Evolutionary conservation across 768 basidiomycete species (phyloP).

Genomic region (Antrodiella citrinella): DNA sequence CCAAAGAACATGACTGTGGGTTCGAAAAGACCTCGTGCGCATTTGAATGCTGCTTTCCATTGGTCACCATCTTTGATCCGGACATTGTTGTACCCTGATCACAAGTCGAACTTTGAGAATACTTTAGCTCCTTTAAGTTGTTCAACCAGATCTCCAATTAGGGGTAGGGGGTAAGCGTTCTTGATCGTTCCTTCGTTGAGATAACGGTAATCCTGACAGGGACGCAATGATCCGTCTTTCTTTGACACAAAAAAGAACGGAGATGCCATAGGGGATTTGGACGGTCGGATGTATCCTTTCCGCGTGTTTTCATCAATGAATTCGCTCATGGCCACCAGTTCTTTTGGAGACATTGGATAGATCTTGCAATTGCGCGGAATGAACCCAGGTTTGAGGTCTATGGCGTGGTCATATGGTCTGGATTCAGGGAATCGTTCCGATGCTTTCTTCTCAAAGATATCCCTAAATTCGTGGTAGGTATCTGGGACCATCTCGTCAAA

Average conservation of each 20-base stretch:
- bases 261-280: constrained; percentile 12
- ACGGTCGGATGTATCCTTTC: constrained; percentile 14
- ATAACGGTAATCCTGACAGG: constrained; percentile 20
- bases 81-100: no score
- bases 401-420: constrained; percentile 13
- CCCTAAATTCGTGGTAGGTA: no score
- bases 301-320: constrained; percentile 12
- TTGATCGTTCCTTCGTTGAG: constrained; percentile 23
- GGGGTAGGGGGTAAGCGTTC: constrained; percentile 20
- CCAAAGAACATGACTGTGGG: no score
- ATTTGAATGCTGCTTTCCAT: no score
- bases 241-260: constrained; percentile 23
- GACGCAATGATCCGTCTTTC: constrained; percentile 20
- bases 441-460: no score
- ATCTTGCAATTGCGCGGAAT: no score
- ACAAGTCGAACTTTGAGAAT: no score
- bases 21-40: no score
- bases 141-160: constrained; percentile 20
- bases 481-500: no score
- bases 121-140: constrained; percentile 11
- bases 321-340: constrained; percentile 6
- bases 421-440: constrained; percentile 9
- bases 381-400: constrained; percentile 9
- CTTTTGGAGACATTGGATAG: constrained; percentile 1
- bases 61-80: no score